Conservation (phyloP, 768 basidiomycete species). For the Pholiota microspora region DNA sequence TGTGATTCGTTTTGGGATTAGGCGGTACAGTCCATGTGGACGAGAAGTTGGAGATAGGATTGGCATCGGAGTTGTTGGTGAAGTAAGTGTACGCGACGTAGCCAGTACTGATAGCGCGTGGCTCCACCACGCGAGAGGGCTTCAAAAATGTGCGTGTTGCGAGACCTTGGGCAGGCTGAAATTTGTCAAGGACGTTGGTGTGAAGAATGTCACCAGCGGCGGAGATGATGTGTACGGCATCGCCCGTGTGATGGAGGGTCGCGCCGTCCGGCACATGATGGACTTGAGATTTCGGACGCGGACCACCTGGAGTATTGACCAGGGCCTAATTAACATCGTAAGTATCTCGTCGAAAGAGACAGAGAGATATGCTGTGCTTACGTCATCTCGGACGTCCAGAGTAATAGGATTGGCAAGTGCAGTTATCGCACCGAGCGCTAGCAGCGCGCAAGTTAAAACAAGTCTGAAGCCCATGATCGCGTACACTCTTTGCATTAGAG, state of each 20-base stretch:
- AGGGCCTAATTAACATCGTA: background rate
- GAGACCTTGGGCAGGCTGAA: background rate
- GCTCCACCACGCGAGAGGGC: conserved; percentile 3
- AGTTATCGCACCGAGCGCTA: background rate
- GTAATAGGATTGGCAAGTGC: background rate
- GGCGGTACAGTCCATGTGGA: conserved; percentile 23
- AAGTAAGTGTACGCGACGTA: conserved; percentile 16
- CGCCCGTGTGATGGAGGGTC: conserved; percentile 13
- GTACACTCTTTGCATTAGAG: background rate
- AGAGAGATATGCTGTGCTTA: background rate
- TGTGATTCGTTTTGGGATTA: conserved; percentile 12
- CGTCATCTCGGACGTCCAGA: background rate
- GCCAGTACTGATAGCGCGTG: conserved; percentile 9
- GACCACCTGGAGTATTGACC: conserved; percentile 20
- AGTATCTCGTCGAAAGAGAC: background rate
- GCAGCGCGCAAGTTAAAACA: background rate
- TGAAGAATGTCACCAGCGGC: conserved; percentile 14
- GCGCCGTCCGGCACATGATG: conserved; percentile 18
- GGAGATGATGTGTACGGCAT: conserved; percentile 14
- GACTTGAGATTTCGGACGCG: conserved; percentile 9
- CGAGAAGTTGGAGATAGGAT: conserved; percentile 15
- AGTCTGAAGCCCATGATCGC: background rate
- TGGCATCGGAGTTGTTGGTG: conserved; percentile 15
- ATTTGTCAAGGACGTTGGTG: conserved; percentile 2
- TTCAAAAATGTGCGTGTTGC: conserved; percentile 2